Conservation (phyloP, 202 grass and related monocot genomes). For the Dendrocalamus latiflorus region DNA sequence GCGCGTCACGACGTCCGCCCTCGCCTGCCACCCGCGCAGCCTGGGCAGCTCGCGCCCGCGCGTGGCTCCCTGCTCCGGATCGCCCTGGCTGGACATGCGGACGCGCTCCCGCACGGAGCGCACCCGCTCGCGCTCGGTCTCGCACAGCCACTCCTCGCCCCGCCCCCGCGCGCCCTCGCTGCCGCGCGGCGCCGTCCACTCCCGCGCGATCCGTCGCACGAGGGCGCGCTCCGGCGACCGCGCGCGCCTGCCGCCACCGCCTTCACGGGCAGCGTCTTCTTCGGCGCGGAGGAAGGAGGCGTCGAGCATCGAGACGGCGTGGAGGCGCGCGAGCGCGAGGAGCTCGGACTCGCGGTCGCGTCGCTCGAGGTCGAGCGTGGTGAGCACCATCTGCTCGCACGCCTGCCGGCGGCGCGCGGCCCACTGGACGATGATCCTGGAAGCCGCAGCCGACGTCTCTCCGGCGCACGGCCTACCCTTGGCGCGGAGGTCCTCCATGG, state of each 20-base stretch:
- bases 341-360: constrained; percentile 87
- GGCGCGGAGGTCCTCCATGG: constrained; percentile 32
- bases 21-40: constrained; percentile 22
- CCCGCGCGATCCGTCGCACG: constrained; percentile 72
- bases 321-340: constrained; percentile 78
- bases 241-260: constrained; percentile 24
- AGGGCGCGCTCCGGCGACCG: constrained; percentile 65
- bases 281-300: constrained; percentile 51
- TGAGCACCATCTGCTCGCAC: constrained; percentile 73
- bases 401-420: constrained; percentile 54
- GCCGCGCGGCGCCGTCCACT: constrained; percentile 29
- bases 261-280: neutral
- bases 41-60: too few relatives aligned
- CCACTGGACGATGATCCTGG: constrained; percentile 64
- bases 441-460: constrained; percentile 44
- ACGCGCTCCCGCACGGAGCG: constrained; percentile 66
- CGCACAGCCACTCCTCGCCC: constrained; percentile 55
- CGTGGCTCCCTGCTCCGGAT: neutral
- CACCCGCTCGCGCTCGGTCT: constrained; percentile 78
- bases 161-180: neutral
- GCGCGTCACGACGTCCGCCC: constrained; percentile 36
- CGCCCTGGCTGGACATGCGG: constrained; percentile 48
- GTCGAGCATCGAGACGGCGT: constrained; percentile 91
- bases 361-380: constrained; percentile 59
- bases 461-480: constrained; percentile 16